A percentile compares a stretch with the other conserved stretches of the same genome.
Evolutionary conservation across 257 asterid genomes (phyloP).

Genomic region (Solanum peruvianum): DNA sequence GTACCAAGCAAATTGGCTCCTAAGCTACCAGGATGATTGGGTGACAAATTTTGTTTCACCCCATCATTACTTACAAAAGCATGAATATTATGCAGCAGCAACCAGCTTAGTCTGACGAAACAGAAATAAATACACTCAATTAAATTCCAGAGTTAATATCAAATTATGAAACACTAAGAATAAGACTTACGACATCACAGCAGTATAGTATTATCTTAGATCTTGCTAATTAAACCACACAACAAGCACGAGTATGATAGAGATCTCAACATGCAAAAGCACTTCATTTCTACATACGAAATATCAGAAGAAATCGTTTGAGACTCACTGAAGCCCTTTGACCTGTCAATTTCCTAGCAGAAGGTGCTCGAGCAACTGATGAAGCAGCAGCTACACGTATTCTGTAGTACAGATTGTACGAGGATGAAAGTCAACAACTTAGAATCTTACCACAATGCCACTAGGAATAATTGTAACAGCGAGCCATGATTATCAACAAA

Average conservation of each 20-base stretch:
- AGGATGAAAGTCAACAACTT: neutral
- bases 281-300: neutral
- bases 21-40: neutral
- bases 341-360: slow-evolving; percentile 24
- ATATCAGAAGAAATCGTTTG: neutral
- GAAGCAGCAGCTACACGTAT: slow-evolving; percentile 96
- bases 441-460: neutral
- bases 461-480: neutral
- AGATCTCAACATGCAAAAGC: neutral
- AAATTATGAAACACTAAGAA: neutral
- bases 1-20: neutral
- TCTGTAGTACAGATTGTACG: slow-evolving; percentile 29
- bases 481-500: neutral
- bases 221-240: neutral
- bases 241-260: neutral
- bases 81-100: neutral
- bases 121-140: neutral
- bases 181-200: neutral
- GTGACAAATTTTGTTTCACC: neutral
- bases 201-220: neutral
- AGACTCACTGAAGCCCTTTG: slow-evolving; percentile 37
- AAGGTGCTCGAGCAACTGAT: slow-evolving; percentile 80
- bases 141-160: neutral
- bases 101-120: neutral
- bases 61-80: neutral